phyloP scores from a whole-genome alignment of 1,284 basidiomycete species.

The Tilletia horrida region DNA sequence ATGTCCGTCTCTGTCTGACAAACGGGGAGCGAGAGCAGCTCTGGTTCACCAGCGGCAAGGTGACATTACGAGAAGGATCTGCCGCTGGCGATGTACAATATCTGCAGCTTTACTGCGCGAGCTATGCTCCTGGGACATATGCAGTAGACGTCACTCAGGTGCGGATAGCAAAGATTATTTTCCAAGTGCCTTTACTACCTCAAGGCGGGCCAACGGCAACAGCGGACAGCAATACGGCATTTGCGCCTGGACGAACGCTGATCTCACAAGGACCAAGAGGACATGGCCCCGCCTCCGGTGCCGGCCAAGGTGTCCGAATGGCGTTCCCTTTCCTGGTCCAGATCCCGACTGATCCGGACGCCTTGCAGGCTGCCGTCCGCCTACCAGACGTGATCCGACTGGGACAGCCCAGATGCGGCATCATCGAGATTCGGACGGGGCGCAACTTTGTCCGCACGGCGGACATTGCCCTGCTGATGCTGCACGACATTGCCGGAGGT shows the following conservation, averaged over 20 bases:
- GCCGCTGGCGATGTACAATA: background rate
- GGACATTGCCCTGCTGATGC: slow-evolving; percentile 26
- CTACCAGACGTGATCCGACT: slow-evolving; percentile 37
- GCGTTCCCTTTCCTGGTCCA: slow-evolving; percentile 24
- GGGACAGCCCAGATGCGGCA: slow-evolving; percentile 31
- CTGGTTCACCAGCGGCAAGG: slow-evolving; percentile 38
- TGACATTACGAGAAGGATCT: slow-evolving; percentile 22
- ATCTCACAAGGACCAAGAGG: background rate
- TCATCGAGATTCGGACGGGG: slow-evolving; percentile 35
- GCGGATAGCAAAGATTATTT: slow-evolving; percentile 35
- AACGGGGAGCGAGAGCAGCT: slow-evolving; percentile 31
- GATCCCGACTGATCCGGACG: slow-evolving; percentile 40
- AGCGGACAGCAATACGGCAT: slow-evolving; percentile 2
- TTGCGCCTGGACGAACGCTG: background rate
- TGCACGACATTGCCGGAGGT: slow-evolving; percentile 6
- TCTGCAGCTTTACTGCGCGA: slow-evolving; percentile 35
- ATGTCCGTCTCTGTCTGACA: slow-evolving; percentile 41
- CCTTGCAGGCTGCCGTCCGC: slow-evolving; percentile 26
- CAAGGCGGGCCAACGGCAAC: background rate
- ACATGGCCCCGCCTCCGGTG: background rate
- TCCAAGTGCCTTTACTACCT: slow-evolving; percentile 24
- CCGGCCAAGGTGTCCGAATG: background rate
- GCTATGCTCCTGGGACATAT: slow-evolving; percentile 38
- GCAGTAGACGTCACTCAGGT: slow-evolving; percentile 49
- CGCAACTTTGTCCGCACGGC: slow-evolving; percentile 31